Percentiles rank a stretch among this genome's conserved stretches.
phyloP scores from a whole-genome alignment of 345 rosid species.

The Citrus hindsii region DNA sequence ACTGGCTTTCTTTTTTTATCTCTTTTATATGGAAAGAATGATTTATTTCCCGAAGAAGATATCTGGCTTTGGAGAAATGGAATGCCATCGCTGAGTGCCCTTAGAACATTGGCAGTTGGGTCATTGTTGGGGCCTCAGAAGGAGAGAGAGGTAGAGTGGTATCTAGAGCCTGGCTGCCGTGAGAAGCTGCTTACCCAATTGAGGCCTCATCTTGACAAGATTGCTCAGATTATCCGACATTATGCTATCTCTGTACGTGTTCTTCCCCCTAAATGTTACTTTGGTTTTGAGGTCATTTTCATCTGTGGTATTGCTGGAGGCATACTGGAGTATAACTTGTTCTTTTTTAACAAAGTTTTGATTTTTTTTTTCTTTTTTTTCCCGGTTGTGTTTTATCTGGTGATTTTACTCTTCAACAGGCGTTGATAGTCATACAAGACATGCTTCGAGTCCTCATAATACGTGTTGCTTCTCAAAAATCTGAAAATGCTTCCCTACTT shows the following conservation, averaged over 20 bases:
- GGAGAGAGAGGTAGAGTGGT: slow-evolving; percentile 87
- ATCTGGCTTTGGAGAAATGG: slow-evolving; percentile 93
- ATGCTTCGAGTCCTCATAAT: slow-evolving; percentile 91
- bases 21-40: slow-evolving; percentile 62
- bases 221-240: slow-evolving; percentile 84
- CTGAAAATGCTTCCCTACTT: slow-evolving; percentile 71
- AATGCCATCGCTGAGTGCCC: slow-evolving; percentile 84
- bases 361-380: not conserved
- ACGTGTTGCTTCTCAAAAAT: slow-evolving; percentile 75
- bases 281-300: slow-evolving; percentile 17
- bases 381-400: not conserved
- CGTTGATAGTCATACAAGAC: slow-evolving; percentile 82
- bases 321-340: not conserved
- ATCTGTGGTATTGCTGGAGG: slow-evolving; percentile 11
- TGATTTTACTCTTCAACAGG: slow-evolving; percentile 41
- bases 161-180: slow-evolving; percentile 60
- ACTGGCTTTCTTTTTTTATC: slow-evolving; percentile 22
- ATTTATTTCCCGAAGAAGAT: slow-evolving; percentile 88
- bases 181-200: slow-evolving; percentile 79
- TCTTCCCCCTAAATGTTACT: slow-evolving; percentile 4
- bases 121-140: slow-evolving; percentile 79
- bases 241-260: slow-evolving; percentile 86
- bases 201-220: slow-evolving; percentile 79
- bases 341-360: not conserved
- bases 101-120: slow-evolving; percentile 80